Evolutionary conservation across 352 stramenopile species (phyloP), one percentile per base, ranked within the genome.

Genomic region (Phytophthora tentaculata): DNA sequence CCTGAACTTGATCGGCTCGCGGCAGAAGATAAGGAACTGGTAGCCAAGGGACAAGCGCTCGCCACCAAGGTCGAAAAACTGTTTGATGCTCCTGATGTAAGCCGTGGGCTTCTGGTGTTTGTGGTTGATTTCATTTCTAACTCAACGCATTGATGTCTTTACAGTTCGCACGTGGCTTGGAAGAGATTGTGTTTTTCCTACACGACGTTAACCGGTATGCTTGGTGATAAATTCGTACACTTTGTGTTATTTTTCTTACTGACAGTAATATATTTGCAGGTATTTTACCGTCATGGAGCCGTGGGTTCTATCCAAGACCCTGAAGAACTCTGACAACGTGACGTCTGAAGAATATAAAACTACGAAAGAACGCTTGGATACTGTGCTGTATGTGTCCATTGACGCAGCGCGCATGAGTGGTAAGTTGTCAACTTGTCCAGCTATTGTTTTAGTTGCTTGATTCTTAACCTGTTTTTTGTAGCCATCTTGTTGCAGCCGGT

Each of bases 261-360:
- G 45, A 61, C 26, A 23, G 26, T 53, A 17, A 7, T 41, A n/a
- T 2, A 50, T 29, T 5, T 39, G 22, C 59, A 89, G 82, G 12
- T 91, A 93, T 68, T 95, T 95, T 53, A 89, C 87, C 4, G 69
- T 79, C 2, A 89, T 90, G 65, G 85, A 94, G 28, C 87, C 87
- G 56, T 95, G 87, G 85, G 74, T 92, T 45, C 59, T 94, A 9
- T 80, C 75, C n/a, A 94, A 93, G 71, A 66, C 76, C 10, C 73
- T 94, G 4, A 77, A 83, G 14, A 69, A 58, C 10, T 56, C 63
- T 5, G 29, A 72, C 12, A 64, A 86, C 16, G 28, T 69, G 28
- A 74, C 76, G 19, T 66, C 56, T 0, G 64, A 73, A 0, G 78
- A 88, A 45, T 70, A 78, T 49, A 51, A 63, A 49, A 59, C 54